Base-by-base conservation (phyloP, 2,329 filamentous ascomycete genomes). In the Exophiala spinifera region DNA sequence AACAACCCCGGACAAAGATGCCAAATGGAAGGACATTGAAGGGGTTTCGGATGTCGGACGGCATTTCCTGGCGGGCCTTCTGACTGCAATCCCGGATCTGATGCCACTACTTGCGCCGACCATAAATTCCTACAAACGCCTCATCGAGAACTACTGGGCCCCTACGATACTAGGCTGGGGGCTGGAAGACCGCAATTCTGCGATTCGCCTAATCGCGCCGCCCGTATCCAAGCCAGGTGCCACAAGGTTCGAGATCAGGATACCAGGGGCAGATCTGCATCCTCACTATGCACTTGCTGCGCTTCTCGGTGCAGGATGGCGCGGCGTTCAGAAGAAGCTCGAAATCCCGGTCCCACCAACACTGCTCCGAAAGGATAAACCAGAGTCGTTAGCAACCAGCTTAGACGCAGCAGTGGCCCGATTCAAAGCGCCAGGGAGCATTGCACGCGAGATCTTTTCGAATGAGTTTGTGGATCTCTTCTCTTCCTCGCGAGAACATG, bases 131-230 rank as follows among this genome's bases (percentile, higher is more conserved):
- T 97, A 97, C 79, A 97, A 97, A 75, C 86, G 94, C 3, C 80
- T 97, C 0, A 92, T 97, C 2, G 94, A 97, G 76, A 97, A 97
- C 74, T 97, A 96, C 73, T 97, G 92, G 92, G 92, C 92, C 0
- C 92, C 92, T 0, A 92, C 97, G 3, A 96, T 91, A 0, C 91
- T 97, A 0, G 95, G 89, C 0, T 97, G 92, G 92, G 92, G 94
- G 0, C 75, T 96, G 3, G 94, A 97, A 72, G 91, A 97, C 70
- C 89, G 92, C 56, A 90, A 89, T 4, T 91, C 94, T 0, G 94
- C 88, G 0, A 87, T 97, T 61, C 83, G 94, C 14, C 73, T 97
- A 31, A 96, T 97, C 62, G 84, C 89, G 0, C 91, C 92, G 8
- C 91, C 92, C 0, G 92, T 89, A 0, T 81, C 87, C 33, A 91